Percentiles rank a stretch among this genome's conserved stretches.
Evolutionary conservation across 108 stramenopile species (phyloP).

Genomic region (Nitzschia palea): DNA sequence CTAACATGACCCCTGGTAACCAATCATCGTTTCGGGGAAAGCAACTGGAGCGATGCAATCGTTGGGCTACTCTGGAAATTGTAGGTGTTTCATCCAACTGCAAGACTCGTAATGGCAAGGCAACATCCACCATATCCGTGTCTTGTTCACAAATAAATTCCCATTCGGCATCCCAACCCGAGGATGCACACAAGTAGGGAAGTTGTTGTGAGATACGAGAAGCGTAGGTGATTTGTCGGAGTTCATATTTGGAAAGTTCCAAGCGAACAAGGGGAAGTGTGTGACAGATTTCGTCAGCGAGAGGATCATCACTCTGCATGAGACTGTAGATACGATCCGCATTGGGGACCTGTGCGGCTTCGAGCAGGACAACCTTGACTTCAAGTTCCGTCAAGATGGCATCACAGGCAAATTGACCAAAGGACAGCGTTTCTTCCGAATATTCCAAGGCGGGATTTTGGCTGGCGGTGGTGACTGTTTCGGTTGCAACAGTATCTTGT

Average conservation of each 20-base stretch:
- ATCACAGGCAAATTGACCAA: conserved; percentile 1
- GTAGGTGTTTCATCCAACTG: background rate
- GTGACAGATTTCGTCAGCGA: background rate
- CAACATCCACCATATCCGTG: background rate
- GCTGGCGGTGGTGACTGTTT: background rate
- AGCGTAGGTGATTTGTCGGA: background rate
- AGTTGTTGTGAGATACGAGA: background rate
- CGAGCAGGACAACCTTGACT: background rate
- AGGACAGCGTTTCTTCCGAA: background rate
- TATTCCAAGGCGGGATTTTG: background rate
- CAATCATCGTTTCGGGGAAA: conserved; percentile 1
- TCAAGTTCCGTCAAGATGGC: background rate
- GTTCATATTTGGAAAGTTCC: background rate
- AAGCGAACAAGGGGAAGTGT: background rate
- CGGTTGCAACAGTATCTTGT: background rate
- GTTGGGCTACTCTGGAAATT: background rate
- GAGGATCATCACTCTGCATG: background rate
- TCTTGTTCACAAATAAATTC: conserved; percentile 8
- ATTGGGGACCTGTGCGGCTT: background rate
- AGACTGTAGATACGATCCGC: background rate
- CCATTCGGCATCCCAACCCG: background rate
- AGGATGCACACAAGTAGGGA: background rate
- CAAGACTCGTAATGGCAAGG: background rate
- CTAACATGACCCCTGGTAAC: background rate
- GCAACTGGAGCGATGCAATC: background rate